phyloP scores from a whole-genome alignment of 345 rosid genomes.

The Microcos paniculata region DNA sequence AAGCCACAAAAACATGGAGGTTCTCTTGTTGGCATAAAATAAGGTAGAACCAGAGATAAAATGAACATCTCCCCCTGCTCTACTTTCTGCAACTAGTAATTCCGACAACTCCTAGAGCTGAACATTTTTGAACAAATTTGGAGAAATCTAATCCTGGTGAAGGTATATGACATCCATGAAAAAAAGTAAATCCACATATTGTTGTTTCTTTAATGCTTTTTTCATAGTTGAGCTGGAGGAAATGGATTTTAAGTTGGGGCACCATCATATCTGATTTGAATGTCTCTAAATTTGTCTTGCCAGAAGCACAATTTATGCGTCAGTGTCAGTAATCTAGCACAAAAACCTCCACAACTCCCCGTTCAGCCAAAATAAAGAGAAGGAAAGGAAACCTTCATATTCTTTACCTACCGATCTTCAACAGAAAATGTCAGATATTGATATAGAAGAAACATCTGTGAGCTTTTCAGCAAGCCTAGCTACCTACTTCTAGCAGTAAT shows the following conservation, averaged over 20 bases:
- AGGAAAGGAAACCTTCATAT: neutral
- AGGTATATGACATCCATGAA: neutral
- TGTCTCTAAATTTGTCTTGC: neutral
- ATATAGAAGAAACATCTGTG: neutral
- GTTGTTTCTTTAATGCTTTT: neutral
- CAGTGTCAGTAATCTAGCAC: neutral
- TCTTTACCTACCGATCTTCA: conserved; percentile 1
- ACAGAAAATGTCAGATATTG: neutral
- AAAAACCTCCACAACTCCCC: neutral
- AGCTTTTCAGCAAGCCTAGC: neutral
- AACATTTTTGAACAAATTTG: neutral
- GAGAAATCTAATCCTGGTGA: neutral
- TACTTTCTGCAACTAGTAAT: neutral
- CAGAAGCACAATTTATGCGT: neutral
- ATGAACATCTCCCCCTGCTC: neutral
- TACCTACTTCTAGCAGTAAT: neutral
- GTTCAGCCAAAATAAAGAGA: neutral
- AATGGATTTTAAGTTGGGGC: neutral
- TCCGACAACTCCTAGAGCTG: neutral
- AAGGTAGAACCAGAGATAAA: neutral
- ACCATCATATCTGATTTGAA: neutral
- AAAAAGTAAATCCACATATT: neutral
- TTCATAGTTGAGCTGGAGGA: neutral
- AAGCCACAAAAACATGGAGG: no score
- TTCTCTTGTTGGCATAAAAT: neutral